Evolutionary conservation across 441 rosid species (phyloP).

Genomic region (Mallotus repandus): DNA sequence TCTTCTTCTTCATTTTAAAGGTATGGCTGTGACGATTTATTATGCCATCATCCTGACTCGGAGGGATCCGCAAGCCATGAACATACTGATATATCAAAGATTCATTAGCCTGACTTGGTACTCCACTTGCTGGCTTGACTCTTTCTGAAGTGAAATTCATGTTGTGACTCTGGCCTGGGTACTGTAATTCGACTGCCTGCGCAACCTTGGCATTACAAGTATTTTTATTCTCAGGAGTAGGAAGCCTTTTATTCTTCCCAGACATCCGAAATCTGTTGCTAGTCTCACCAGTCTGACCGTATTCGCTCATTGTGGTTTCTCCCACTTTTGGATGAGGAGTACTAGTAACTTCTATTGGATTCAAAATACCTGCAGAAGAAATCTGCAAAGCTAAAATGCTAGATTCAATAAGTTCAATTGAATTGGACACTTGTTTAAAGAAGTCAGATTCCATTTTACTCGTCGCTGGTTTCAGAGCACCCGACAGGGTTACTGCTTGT

Average conservation of each 20-base stretch:
- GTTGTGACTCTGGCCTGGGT: neutral
- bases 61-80: constrained; percentile 30
- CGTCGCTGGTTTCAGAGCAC: neutral
- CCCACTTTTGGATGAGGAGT: neutral
- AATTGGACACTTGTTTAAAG: constrained; percentile 32
- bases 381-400: constrained; percentile 39
- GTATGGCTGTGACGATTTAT: neutral
- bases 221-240: neutral
- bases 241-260: neutral
- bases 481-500: neutral
- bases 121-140: neutral
- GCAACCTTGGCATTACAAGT: neutral
- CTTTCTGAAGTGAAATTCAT: constrained; percentile 9
- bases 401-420: constrained; percentile 38
- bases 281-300: neutral
- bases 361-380: constrained; percentile 28
- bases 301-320: neutral
- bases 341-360: neutral
- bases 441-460: constrained; percentile 6
- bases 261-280: neutral
- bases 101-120: constrained; percentile 15
- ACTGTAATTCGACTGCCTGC: neutral
- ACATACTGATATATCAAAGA: constrained; percentile 17
- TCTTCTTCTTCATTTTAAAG: neutral
- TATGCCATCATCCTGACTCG: neutral